A percentile compares a stretch with the other conserved stretches of the same genome.
phyloP scores from a whole-genome alignment of 345 rosid genomes.

The Kernera saxatilis region DNA sequence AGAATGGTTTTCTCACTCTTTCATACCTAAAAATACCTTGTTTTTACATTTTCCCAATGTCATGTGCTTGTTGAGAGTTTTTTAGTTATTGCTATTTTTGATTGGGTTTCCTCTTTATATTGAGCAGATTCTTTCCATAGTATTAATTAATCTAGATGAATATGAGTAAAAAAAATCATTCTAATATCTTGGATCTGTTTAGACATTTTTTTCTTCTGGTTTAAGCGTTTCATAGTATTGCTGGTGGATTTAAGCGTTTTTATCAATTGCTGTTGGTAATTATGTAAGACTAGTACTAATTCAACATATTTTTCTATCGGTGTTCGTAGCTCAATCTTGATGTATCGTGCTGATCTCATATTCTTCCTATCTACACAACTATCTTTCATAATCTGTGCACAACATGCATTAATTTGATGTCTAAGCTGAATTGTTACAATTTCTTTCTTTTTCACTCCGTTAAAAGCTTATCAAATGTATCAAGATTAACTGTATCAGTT shows the following conservation, averaged over 20 bases:
- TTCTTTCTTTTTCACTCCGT: neutral
- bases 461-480: neutral
- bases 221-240: no score
- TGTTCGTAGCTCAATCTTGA: neutral
- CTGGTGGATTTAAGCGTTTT: neutral
- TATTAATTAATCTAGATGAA: no score
- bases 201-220: neutral
- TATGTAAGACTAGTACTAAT: neutral
- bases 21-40: neutral
- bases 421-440: neutral
- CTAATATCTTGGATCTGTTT: neutral
- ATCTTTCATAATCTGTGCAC: neutral
- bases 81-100: neutral
- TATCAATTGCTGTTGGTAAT: neutral
- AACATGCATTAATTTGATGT: neutral
- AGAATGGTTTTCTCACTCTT: neutral
- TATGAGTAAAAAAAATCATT: neutral
- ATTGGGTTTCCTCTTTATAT: neutral
- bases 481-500: neutral
- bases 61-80: neutral
- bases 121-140: neutral
- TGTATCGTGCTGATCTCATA: neutral
- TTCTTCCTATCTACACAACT: neutral
- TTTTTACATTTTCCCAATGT: neutral
- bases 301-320: neutral